Evolutionary conservation across 179 eudicot species (phyloP), one percentile per base, ranked within the genome.

Genomic region (Spergularia azorica): DNA sequence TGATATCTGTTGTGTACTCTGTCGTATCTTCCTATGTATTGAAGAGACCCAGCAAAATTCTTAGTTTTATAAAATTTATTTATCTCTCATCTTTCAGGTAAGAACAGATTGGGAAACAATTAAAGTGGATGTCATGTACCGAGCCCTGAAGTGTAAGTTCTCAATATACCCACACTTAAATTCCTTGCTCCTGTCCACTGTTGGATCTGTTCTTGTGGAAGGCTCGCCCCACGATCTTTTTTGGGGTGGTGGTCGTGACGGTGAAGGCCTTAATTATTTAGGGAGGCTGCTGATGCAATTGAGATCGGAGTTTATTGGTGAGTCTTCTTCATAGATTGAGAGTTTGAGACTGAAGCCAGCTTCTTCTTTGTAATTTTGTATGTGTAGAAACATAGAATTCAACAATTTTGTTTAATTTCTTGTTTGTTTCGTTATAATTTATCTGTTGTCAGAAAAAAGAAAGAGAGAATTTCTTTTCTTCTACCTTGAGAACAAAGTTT

Each of bases 171-270:
- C 97, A 2, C 92, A 95, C 75, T 73, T 95, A 60, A 88, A 85
- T 18, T 90, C 90, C 18, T 87, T 95, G 93, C 90, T 95, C 58
- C 76, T 91, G 20, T 87, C 92, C 6, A 95, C 97, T 0, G 82
- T 60, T 8, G 98, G 99, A 26, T 93, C 86, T 21, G 90, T 90
- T 73, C 92, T 95, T 15, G 96, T 93, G n/a, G 98, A 95, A 87
- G 96, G 96, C 39, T 95, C 99, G 5, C 99, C 99, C 3, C 99
- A 95, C 58, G 98, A 95, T 86, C 94, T 94, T 38, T 95, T 93
- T 81, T 93, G 99, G 98, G 98, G 98, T 0, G 99, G 99, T 38
- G 99, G 99, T 11, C 90, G 98, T 15, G 98, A 95, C 5, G 99
- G 99, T 0, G 99, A 95, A 87, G 99, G 99, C 74, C 89, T 94